Conservation (phyloP, 129 eudicot genomes). For the Tagetes patula region DNA sequence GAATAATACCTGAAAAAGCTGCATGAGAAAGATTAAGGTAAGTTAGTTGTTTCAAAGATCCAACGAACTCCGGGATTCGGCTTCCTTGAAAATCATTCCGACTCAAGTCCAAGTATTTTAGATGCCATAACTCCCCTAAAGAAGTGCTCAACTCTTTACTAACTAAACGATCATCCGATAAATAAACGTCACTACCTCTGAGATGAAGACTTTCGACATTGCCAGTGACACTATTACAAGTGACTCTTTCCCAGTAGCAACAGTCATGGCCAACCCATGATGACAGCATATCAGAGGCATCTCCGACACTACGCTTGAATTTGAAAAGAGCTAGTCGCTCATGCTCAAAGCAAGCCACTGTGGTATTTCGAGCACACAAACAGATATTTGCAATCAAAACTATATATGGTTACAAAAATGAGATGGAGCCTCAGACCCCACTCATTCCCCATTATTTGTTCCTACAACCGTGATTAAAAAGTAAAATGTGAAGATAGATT, state of each 20-base stretch:
- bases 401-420: not conserved
- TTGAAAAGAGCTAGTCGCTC: not conserved
- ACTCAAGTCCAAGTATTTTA: not conserved
- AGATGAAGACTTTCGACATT: not conserved
- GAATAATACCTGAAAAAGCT: not conserved
- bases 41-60: not conserved
- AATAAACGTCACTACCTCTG: not conserved
- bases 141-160: not conserved
- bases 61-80: not conserved
- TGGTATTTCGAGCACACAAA: not conserved
- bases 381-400: not conserved
- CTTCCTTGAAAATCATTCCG: not conserved
- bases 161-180: not conserved
- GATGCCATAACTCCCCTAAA: not conserved
- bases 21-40: not conserved
- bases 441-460: not conserved
- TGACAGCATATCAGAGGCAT: not conserved
- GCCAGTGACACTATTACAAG: not conserved
- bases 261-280: constrained; percentile 4
- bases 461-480: no score
- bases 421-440: not conserved
- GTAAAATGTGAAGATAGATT: not conserved
- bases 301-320: not conserved
- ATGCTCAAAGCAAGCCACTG: not conserved
- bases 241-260: not conserved